A percentile compares a stretch with the other conserved stretches of the same genome.
phyloP scores from a whole-genome alignment of 345 rosid genomes.

The Sisymbrium irio region DNA sequence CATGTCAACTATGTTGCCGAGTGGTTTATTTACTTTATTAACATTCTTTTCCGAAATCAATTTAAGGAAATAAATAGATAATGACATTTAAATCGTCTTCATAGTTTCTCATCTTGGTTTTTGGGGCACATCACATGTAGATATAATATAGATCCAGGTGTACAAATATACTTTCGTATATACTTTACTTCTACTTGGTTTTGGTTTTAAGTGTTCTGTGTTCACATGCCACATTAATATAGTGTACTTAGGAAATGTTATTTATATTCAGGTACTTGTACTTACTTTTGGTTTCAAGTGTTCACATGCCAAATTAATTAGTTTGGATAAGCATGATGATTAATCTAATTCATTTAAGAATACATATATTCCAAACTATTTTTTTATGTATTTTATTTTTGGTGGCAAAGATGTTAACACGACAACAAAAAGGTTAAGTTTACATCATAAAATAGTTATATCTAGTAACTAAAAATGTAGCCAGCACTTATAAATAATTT shows the following conservation, averaged over 20 bases:
- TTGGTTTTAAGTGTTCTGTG: slow-evolving; percentile 1
- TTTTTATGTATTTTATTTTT: not conserved
- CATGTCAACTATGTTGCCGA: slow-evolving; percentile 10
- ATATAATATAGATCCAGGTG: slow-evolving; percentile 17
- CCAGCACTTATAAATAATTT: not conserved
- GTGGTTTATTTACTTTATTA: slow-evolving; percentile 7
- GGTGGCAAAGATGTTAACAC: no score
- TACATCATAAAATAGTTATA: no score
- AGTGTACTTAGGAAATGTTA: not conserved
- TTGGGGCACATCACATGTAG: slow-evolving; percentile 12
- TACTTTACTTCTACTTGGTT: not conserved
- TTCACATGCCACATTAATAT: slow-evolving; percentile 19
- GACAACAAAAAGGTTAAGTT: no score
- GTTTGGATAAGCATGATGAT: not conserved
- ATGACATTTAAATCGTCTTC: slow-evolving; percentile 2
- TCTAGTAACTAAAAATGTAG: not conserved
- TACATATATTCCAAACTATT: not conserved
- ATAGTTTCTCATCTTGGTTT: not conserved
- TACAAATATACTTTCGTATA: slow-evolving; percentile 3
- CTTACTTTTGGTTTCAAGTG: not conserved
- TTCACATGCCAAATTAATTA: slow-evolving; percentile 5
- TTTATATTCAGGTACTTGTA: not conserved
- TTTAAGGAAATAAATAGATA: not conserved
- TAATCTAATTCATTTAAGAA: not conserved
- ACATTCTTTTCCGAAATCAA: not conserved